phyloP scores from a whole-genome alignment of 257 asterid species.

The Jacaranda mimosifolia region DNA sequence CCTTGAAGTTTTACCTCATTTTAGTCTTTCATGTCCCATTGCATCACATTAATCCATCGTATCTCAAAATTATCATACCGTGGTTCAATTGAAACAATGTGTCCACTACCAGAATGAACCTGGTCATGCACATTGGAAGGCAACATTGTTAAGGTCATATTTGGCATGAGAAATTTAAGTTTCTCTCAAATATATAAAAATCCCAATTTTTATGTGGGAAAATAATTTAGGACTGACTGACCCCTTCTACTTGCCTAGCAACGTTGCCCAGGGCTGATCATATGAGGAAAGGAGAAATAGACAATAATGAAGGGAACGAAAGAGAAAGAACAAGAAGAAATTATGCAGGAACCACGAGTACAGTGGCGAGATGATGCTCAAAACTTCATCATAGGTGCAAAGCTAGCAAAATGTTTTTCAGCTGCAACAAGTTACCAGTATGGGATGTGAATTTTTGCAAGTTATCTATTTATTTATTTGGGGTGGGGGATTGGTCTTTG shows the following conservation, averaged over 20 bases:
- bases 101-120: not conserved
- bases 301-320: not conserved
- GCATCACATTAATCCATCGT: too few relatives aligned
- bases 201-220: not conserved
- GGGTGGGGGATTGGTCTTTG: not conserved
- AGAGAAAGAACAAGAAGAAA: not conserved
- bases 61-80: not conserved
- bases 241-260: not conserved
- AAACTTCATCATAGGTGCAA: not conserved
- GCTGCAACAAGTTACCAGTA: not conserved
- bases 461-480: not conserved
- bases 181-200: not conserved
- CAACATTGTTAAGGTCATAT: not conserved
- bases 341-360: not conserved
- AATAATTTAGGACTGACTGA: not conserved
- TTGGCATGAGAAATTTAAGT: not conserved
- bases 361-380: too few relatives aligned
- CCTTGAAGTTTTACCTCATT: not conserved
- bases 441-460: not conserved
- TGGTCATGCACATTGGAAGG: not conserved
- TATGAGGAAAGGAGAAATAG: too few relatives aligned
- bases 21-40: not conserved
- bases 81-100: not conserved
- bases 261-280: not conserved
- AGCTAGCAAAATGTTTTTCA: slow-evolving; percentile 1